Evolutionary conservation across 768 basidiomycete genomes (phyloP).

Genomic region (Pleurotus giganteus): DNA sequence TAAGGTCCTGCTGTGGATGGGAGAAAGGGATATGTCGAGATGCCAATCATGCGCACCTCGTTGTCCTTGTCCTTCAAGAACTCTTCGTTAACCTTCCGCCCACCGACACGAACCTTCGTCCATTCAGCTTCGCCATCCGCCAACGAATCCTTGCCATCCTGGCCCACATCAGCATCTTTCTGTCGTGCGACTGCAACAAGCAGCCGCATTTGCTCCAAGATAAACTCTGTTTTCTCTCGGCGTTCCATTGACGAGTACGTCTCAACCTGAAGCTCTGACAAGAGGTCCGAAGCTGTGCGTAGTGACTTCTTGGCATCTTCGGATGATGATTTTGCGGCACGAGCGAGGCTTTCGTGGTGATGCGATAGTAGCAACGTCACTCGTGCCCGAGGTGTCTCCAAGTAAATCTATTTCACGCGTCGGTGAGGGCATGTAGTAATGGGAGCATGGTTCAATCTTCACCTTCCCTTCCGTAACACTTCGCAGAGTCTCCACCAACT

Average conservation of each 20-base stretch:
- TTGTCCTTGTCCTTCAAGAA: slow-evolving; percentile 89
- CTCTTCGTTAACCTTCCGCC: slow-evolving; percentile 90
- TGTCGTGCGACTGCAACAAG: slow-evolving; percentile 72
- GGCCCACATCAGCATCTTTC: slow-evolving; percentile 69
- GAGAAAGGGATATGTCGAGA: not conserved
- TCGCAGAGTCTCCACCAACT: slow-evolving; percentile 86
- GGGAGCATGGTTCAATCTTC: slow-evolving; percentile 18
- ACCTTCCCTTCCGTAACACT: slow-evolving; percentile 97
- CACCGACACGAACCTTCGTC: slow-evolving; percentile 89
- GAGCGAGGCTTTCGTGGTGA: slow-evolving; percentile 75
- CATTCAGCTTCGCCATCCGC: slow-evolving; percentile 86
- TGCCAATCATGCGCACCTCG: slow-evolving; percentile 51
- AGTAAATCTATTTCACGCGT: slow-evolving; percentile 67
- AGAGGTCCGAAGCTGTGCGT: slow-evolving; percentile 85
- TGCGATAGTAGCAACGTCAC: slow-evolving; percentile 85
- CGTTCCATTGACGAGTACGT: slow-evolving; percentile 99
- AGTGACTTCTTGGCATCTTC: slow-evolving; percentile 62
- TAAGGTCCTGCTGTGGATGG: slow-evolving; percentile 67
- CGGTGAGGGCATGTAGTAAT: not conserved
- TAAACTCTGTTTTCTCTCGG: slow-evolving; percentile 96
- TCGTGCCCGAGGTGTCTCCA: slow-evolving; percentile 94
- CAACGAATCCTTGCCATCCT: slow-evolving; percentile 59
- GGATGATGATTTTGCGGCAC: slow-evolving; percentile 39
- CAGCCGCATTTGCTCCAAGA: slow-evolving; percentile 96
- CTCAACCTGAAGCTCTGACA: slow-evolving; percentile 96